Evolutionary conservation across 805 yeast genomes (phyloP), one percentile per base, ranked within the genome.

Genomic region (Zygosaccharomyces rouxii): DNA sequence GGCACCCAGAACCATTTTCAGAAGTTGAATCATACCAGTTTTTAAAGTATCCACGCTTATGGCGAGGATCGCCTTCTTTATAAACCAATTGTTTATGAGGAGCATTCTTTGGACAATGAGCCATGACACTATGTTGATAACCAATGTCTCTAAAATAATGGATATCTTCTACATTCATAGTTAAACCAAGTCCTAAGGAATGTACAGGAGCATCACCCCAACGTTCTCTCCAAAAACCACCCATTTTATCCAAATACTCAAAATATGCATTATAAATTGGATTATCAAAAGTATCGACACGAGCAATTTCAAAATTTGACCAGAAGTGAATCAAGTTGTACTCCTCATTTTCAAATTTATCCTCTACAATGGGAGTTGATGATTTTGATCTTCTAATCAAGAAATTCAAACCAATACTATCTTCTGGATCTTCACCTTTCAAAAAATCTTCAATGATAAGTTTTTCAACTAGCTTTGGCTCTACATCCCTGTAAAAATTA

Each of bases 151-250:
- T 72, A 69, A 92, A 92, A 68, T 89, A 92, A 68, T 92, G 97
- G 7, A 92, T 71, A 49, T 90, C 87, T 2, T 77, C 71, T 2
- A 82, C 66, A 50, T 84, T 75, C 37, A 90, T 70, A 58, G 86
- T 73, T 77, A 94, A 74, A 0, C 89, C 92, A 4, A 86, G 79
- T 0, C 95, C 98, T 19, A 94, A 67, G 0, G 97, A 84, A 64
- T 89, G 97, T 4, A 92, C 82, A 0, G 97, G 96, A 0, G 97
- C 97, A 73, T 92, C 98, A 1, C 98, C 98, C 98, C 98, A 92
- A 60, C 99, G 72, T 65, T 94, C 97, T 46, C 78, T 76, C 75
- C 82, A 89, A 62, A 92, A 90, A 0, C 98, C 97, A 9, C 90
- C 88, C 3, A 81, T 70, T 6, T 66, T 43, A 48, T 94, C 97